Base-by-base conservation (phyloP, 768 basidiomycete genomes). In the Galerina sulciceps region DNA sequence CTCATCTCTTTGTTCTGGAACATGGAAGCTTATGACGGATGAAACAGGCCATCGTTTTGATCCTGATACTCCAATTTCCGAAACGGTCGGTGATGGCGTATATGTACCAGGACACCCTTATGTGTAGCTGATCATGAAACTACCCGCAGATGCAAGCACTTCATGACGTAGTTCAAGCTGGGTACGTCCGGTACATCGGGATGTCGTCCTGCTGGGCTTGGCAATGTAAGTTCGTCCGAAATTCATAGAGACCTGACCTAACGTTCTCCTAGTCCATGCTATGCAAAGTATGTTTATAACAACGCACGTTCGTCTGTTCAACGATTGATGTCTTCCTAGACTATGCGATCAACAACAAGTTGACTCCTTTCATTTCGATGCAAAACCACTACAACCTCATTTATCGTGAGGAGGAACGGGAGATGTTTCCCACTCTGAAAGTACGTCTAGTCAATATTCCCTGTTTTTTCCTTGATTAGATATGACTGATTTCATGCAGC, bases 281-380 rank as follows among this genome's bases (percentile, higher is more conserved):
- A 84, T 85, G 84, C 84, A 85, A 66, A 83, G 82, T 82, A 67
- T 31, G 73, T 65, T n/a, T 6, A n/a, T 15, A 20, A 42, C 13
- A 40, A 26, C 34, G n/a, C 35, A 23, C 26, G 18, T 15, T 17
- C 17, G n/a, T 46, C 18, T 15, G 8, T 36, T 38, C 20, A 13
- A 37, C 10, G 22, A 22, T 15, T 43, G 36, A 42, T 38, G 31
- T 11, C 2, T 6, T 26, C 10, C 14, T 20, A 86, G 85, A 84
- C 67, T 87, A 87, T 63, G 87, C 86, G 0, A 81, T 86, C 55
- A 69, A 77, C 38, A 82, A 89, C 67, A 78, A 80, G 8, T 71
- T 84, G 1, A 84, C 83, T 0, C 83, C 82, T 1, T 88, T 89
- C 71, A 85, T 88, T 65, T 84, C 83, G 0, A 86, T 88, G 86